Evolutionary conservation across 441 rosid species (phyloP).

Genomic region (Francoa sonchifolia): DNA sequence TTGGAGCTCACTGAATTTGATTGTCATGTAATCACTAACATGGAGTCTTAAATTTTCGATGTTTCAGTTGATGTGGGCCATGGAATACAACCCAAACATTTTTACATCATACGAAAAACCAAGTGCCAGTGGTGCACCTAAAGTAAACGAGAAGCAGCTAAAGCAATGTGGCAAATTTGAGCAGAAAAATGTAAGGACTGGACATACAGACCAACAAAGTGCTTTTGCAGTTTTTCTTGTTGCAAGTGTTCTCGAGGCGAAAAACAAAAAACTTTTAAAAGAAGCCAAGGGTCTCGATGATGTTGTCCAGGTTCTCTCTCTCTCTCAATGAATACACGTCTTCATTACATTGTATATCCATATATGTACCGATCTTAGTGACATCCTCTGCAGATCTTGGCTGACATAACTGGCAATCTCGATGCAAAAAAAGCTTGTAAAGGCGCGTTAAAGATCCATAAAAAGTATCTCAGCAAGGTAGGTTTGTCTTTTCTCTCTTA

Average conservation of each 20-base stretch:
- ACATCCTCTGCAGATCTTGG: constrained; percentile 59
- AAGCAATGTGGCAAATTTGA: constrained; percentile 77
- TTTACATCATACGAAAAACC: constrained; percentile 44
- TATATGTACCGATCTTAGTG: no score
- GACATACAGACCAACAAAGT: constrained; percentile 28
- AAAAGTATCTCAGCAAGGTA: constrained; percentile 66
- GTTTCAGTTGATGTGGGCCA: constrained; percentile 89
- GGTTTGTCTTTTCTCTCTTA: no score
- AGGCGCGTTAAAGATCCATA: constrained; percentile 71
- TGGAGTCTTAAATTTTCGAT: no score
- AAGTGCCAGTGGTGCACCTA: constrained; percentile 7
- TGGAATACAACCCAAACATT: constrained; percentile 87
- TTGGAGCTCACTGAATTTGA: no score
- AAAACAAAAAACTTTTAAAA: constrained; percentile 64
- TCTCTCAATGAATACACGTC: constrained; percentile 1
- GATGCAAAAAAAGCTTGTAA: constrained; percentile 74
- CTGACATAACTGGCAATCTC: constrained; percentile 48
- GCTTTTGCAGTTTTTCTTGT: constrained; percentile 68
- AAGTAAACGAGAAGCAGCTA: constrained; percentile 30
- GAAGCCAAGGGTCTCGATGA: constrained; percentile 87
- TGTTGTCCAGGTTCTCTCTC: constrained; percentile 52
- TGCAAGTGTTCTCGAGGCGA: constrained; percentile 75
- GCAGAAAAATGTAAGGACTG: constrained; percentile 41
- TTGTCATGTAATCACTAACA: no score
- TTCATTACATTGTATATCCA: no score